Base-by-base conservation (phyloP, 176 grass and related monocot genomes). In the Leersia perrieri region DNA sequence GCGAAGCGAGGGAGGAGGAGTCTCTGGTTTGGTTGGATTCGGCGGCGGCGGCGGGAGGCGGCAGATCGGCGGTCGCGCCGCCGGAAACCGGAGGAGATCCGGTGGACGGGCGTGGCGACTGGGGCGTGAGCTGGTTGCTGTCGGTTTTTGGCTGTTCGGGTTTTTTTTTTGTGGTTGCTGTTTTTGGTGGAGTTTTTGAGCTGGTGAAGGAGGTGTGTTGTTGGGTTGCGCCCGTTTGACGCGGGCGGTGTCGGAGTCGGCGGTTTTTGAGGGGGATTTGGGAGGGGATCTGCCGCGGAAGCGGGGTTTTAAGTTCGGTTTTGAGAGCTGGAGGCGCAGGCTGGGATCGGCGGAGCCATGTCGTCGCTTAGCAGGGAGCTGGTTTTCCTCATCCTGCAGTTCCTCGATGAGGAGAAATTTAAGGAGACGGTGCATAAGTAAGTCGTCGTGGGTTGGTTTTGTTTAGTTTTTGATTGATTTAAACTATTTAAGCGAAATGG, bases 331-430 rank as follows among this genome's bases (percentile, higher is more conserved):
- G 93, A 96, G 83, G 83, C 88, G 73, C 93, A 87, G 73, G 88
- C 67, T 83, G 90, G 93, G 73, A 91, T 91, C 81, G 82, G 84
- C 18, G 87, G 87, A 84, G 85, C 83, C 89, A 96, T 96, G 93
- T 96, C 93, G 74, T 96, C 93, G 51, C 83, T 96, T 31, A 96
- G 93, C 87, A 90, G 93, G 93, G 93, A 96, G 87, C 85, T 96
- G 22, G 93, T 96, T 41, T 96, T 96, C 75, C 93, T 96, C 67
- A 96, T 96, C 76, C 88, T 96, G 76, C 93, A 96, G 87, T 96
- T 96, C 90, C 88, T 96, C 29, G 93, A 96, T 13, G 93, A 96
- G 80, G 93, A 96, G 49, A 96, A 96, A 82, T 96, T 96, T 72
- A 96, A 96, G 71, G 93, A 96, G 74, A 90, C 93, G 44, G 93